Evolutionary conservation across 1,284 basidiomycete species (phyloP), one percentile per base, ranked within the genome.

Genomic region (Sparassis latifolia): DNA sequence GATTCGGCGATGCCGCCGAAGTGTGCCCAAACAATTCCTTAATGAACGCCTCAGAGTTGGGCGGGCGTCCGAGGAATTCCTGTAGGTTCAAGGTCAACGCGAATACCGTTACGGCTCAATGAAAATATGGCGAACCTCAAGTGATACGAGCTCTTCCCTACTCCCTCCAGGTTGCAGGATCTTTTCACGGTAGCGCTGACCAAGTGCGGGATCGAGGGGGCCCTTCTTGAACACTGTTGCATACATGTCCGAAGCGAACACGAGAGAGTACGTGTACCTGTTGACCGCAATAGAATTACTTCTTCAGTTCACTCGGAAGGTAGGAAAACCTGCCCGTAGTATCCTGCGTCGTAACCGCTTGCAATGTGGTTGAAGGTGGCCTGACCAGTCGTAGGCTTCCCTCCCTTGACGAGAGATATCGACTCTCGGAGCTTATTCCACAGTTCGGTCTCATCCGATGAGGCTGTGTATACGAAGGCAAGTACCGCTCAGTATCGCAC

Each of bases 231-330:
- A 92, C n/a, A 91, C 78, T 4, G 84, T 84, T 42, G 76, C 70
- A 66, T 86, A 90, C 86, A 90, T 90, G 66, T 90, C 87, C 42
- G 83, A 77, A 0, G 86, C 84, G 64, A 88, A 89, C 33, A 88
- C 86, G 27, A 86, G 73, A 5, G 82, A 86, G 57, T 84, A 88
- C 2, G 76, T 82, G 64, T 86, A 85, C 2, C 79, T 79, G 52
- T n/a, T 28, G 4, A 29, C 44, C 46, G 35, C 6, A 6, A 37
- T 6, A 7, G 35, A 37, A 37, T 37, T 7, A 37, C 35, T 37
- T 6, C 6, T 7, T 12, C 7, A 7, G 35, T 7, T 37, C 35
- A 37, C 12, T 12, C 35, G 6, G 35, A 43, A 10, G 39, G 12
- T 10, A 33, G 9, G n/a, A n/a, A 64, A 50, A 62, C 62, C 43